Percentiles rank a stretch among this genome's conserved stretches.
phyloP scores from a whole-genome alignment of 2,329 filamentous ascomycete species.

The Sporothrix variecibatus region DNA sequence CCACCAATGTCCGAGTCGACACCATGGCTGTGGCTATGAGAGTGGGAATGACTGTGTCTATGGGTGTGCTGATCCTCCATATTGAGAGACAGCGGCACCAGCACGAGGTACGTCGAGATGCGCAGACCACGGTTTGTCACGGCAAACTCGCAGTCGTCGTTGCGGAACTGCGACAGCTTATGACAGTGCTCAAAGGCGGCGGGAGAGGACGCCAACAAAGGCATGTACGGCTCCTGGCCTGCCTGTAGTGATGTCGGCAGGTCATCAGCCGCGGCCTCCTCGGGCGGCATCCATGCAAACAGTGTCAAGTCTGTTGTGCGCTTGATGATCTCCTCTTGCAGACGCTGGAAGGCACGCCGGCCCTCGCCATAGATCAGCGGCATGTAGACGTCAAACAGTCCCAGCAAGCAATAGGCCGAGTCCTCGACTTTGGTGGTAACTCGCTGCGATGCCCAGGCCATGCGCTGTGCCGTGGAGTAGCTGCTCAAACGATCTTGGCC shows the following conservation, averaged over 20 bases:
- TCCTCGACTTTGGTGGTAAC: slow-evolving; percentile 31
- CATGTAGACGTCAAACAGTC: slow-evolving; percentile 32
- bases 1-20: background rate
- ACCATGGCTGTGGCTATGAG: background rate
- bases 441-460: slow-evolving; percentile 31
- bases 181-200: slow-evolving; percentile 21
- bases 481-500: background rate
- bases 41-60: background rate
- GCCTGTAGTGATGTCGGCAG: background rate
- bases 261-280: background rate
- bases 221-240: slow-evolving; percentile 10
- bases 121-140: slow-evolving; percentile 30
- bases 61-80: background rate
- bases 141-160: slow-evolving; percentile 27
- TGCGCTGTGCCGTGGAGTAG: slow-evolving; percentile 26
- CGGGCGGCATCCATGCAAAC: slow-evolving; percentile 25
- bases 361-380: slow-evolving; percentile 33
- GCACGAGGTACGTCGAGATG: slow-evolving; percentile 24
- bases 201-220: slow-evolving; percentile 25
- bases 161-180: slow-evolving; percentile 19
- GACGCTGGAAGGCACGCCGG: slow-evolving; percentile 27
- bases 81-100: slow-evolving; percentile 22
- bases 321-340: slow-evolving; percentile 30
- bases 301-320: slow-evolving; percentile 23
- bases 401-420: slow-evolving; percentile 31